Base-by-base conservation (phyloP, 2,329 filamentous ascomycete species). In the Neobulgaria alba region DNA sequence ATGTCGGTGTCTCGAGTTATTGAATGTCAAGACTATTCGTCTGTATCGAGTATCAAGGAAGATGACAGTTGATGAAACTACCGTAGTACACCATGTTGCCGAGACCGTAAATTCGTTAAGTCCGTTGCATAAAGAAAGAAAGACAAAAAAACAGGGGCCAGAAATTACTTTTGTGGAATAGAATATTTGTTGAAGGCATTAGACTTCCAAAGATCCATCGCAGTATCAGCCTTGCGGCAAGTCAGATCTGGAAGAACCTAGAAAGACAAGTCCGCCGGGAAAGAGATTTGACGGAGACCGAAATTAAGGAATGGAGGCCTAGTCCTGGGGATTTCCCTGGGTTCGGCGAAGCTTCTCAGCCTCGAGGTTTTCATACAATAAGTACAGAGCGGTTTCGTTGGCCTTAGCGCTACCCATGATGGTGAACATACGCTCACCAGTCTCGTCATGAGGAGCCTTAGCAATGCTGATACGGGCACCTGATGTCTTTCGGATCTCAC, bases 381-480 rank as follows among this genome's bases (percentile, higher is more conserved):
- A 79, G 66, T 95, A 95, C 19, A 98, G 73, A 3, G 92, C 92
- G 55, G 88, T 90, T 67, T 98, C 92, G 58, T 98, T 98, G 50
- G 88, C 87, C 67, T 82, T 83, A 46, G 86, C 82, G 46, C 85
- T 93, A 53, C 92, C 92, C 76, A 94, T 95, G 62, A 98, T 98
- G 59, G 92, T 98, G 70, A 98, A 98, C 92, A 98, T 98, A 58
- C 92, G 82, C 74, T 98, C 92, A 52, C 92, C 92, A 46, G 87
- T 93, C 54, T 96, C 92, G 56, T 98, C 92, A 59, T 98, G 92
- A 42, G 92, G 87, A 34, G 89, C 57, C 73, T 95, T 96, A 56
- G 90, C 90, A 63, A 96, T 96, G 33, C 89, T 95, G 67, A 98
- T 98, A 58, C 90, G 85, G 47, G 92, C 92, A 46, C 89, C 89